phyloP scores from a whole-genome alignment of 805 yeast genomes.

The Naumovozyma baii region DNA sequence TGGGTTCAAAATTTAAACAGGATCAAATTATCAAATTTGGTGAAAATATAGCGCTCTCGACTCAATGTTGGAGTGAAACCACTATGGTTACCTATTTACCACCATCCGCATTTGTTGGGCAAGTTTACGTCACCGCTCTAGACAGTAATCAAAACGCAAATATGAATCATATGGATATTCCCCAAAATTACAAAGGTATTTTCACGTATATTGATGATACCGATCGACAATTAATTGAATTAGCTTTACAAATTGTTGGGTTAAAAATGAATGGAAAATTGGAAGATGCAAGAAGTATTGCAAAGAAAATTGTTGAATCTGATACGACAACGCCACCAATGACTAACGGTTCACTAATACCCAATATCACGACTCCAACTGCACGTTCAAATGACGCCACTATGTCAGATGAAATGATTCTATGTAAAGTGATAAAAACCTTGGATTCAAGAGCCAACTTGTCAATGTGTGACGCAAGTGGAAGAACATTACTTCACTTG shows the following conservation, averaged over 20 bases:
- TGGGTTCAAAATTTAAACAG: slow-evolving; percentile 77
- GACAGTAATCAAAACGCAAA: slow-evolving; percentile 22
- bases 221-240: slow-evolving; percentile 83
- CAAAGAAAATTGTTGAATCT: slow-evolving; percentile 59
- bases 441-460: slow-evolving; percentile 33
- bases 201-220: slow-evolving; percentile 92
- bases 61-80: slow-evolving; percentile 91
- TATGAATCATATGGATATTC: background rate
- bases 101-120: slow-evolving; percentile 81
- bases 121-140: slow-evolving; percentile 74
- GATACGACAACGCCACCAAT: slow-evolving; percentile 3
- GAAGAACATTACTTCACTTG: slow-evolving; percentile 79
- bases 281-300: slow-evolving; percentile 88
- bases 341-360: background rate
- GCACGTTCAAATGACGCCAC: background rate
- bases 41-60: slow-evolving; percentile 60
- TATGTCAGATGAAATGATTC: slow-evolving; percentile 31
- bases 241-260: slow-evolving; percentile 92
- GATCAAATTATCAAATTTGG: slow-evolving; percentile 84
- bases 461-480: slow-evolving; percentile 68
- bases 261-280: slow-evolving; percentile 88
- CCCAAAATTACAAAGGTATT: slow-evolving; percentile 29
- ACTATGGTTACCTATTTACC: slow-evolving; percentile 90
- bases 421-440: slow-evolving; percentile 48
- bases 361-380: background rate